Conservation (phyloP, 192 early-diverging fungal species). For the Backusella mclennaniae region DNA sequence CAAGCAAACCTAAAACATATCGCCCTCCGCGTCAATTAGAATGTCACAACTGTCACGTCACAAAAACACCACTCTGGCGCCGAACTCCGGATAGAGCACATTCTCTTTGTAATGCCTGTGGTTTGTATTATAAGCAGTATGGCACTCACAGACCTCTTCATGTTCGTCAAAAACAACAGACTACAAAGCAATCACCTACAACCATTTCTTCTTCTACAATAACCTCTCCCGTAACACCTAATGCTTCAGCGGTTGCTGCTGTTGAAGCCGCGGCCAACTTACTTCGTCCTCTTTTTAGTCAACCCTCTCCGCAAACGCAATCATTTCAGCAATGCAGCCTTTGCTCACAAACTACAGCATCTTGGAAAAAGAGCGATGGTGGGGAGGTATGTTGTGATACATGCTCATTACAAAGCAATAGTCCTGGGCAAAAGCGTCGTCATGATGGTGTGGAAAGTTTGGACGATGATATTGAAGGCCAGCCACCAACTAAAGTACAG, state of each 20-base stretch:
- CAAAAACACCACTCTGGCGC: constrained; percentile 92
- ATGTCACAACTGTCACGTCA: constrained; percentile 75
- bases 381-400: constrained; percentile 77
- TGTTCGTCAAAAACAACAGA: constrained; percentile 28
- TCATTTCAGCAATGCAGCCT: constrained; percentile 51
- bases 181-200: constrained; percentile 15
- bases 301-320: neutral
- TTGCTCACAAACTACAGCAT: constrained; percentile 66
- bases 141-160: constrained; percentile 71
- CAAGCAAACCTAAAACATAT: constrained; percentile 1
- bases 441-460: constrained; percentile 13
- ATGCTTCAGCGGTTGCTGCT: neutral
- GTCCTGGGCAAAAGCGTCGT: constrained; percentile 38
- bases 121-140: constrained; percentile 94
- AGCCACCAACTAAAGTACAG: neutral
- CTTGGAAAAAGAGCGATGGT: constrained; percentile 75
- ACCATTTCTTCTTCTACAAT: constrained; percentile 2
- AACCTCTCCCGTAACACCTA: neutral
- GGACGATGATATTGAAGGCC: neutral
- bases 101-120: constrained; percentile 95
- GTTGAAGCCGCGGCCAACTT: constrained; percentile 10
- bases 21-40: constrained; percentile 42
- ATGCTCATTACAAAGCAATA: constrained; percentile 47
- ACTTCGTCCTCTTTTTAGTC: constrained; percentile 12
- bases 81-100: constrained; percentile 72